A percentile compares a stretch with the other conserved stretches of the same genome.
Evolutionary conservation across 768 basidiomycete species (phyloP).

Genomic region (Panaeolus cyanescens): DNA sequence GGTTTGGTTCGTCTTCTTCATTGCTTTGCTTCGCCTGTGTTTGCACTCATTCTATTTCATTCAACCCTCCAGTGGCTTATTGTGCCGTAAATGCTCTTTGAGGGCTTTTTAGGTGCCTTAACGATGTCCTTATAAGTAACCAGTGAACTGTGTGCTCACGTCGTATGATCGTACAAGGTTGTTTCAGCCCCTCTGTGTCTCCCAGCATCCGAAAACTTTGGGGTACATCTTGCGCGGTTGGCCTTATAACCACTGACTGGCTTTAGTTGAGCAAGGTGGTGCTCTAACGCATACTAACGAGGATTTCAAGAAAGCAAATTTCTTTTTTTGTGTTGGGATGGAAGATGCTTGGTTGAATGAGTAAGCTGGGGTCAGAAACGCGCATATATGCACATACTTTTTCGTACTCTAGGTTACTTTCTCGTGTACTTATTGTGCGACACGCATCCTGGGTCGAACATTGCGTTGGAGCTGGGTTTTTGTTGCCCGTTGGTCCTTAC

Average conservation of each 20-base stretch:
- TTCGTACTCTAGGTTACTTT: conserved; percentile 24
- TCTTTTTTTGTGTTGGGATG: conserved; percentile 37
- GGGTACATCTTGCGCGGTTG: conserved; percentile 22
- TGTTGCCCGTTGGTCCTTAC: conserved; percentile 38
- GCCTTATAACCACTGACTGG: not conserved
- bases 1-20: not conserved
- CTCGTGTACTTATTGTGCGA: conserved; percentile 32
- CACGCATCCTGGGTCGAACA: conserved; percentile 38
- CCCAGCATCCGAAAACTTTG: conserved; percentile 28
- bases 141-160: not conserved
- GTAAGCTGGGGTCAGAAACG: conserved; percentile 22
- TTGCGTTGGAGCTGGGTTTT: conserved; percentile 32
- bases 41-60: not conserved
- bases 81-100: not conserved
- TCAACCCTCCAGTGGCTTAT: not conserved
- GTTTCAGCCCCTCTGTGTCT: conserved; percentile 40
- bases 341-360: conserved; percentile 38
- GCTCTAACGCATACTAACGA: conserved; percentile 30
- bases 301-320: conserved; percentile 35
- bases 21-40: too few relatives aligned
- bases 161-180: conserved; percentile 22
- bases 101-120: not conserved
- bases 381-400: not conserved
- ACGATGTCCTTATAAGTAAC: not conserved
- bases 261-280: conserved; percentile 36